Conservation (phyloP, 2,329 filamentous ascomycete species). For the Alternaria incomplexa region DNA sequence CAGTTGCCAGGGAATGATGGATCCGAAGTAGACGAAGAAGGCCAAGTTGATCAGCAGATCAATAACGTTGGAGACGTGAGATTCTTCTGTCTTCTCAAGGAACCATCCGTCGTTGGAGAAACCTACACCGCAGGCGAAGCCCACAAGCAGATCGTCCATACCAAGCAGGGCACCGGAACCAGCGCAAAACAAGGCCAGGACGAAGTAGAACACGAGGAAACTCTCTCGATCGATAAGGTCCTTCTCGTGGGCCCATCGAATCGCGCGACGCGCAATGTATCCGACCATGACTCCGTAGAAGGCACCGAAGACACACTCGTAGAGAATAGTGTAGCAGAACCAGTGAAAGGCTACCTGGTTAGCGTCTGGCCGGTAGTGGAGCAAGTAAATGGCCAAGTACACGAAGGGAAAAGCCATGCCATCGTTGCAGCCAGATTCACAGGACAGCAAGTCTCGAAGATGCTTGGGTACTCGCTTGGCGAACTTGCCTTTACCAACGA, state of each 20-base stretch:
- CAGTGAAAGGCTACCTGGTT: constrained; percentile 79
- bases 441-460: constrained; percentile 90
- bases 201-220: constrained; percentile 98
- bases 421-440: constrained; percentile 98
- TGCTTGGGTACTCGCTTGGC: constrained; percentile 97
- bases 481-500: constrained; percentile 98
- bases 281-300: constrained; percentile 87
- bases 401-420: constrained; percentile 99
- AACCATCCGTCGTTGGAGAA: constrained; percentile 99
- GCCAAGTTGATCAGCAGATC: constrained; percentile 95
- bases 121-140: constrained; percentile 94
- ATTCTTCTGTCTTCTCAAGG: constrained; percentile 95
- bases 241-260: constrained; percentile 82
- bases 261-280: constrained; percentile 87
- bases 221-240: constrained; percentile 94
- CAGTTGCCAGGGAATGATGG: constrained; percentile 94
- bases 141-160: constrained; percentile 90
- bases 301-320: constrained; percentile 94
- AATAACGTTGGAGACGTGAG: constrained; percentile 98
- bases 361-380: constrained; percentile 76
- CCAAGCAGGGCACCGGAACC: constrained; percentile 91
- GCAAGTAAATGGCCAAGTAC: constrained; percentile 88
- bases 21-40: constrained; percentile 97
- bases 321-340: constrained; percentile 87
- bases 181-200: constrained; percentile 92